These are phyloP conservation scores for Extremus antarcticus DNA, from an alignment of 495 filamentous ascomycete species.

Conservation along the genomic window DNA sequence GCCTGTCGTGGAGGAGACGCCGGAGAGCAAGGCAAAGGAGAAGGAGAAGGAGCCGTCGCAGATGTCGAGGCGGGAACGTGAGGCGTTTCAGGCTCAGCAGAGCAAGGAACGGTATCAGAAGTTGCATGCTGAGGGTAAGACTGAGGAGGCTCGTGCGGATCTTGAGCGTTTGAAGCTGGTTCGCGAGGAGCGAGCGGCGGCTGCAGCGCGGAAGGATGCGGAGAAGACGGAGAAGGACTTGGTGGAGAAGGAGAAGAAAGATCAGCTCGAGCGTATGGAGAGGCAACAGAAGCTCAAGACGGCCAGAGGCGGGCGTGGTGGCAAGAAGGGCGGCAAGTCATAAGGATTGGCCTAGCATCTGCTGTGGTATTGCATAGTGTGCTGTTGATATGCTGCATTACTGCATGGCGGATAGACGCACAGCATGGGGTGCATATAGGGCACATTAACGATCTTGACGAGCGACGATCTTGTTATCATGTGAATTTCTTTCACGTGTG, in stretches of 20 bases:
- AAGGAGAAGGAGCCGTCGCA: constrained; percentile 38
- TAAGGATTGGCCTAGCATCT: background rate
- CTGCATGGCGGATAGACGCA: background rate
- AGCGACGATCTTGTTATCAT: background rate
- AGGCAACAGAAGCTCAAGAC: constrained; percentile 28
- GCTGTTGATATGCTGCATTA: background rate
- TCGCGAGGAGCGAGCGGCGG: constrained; percentile 74
- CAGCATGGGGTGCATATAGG: constrained; percentile 2
- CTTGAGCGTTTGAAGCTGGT: constrained; percentile 71
- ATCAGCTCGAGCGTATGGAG: constrained; percentile 29
- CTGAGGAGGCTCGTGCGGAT: constrained; percentile 91
- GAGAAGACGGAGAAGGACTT: constrained; percentile 35
- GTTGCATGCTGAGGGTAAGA: constrained; percentile 91
- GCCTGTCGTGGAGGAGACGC: constrained; percentile 17
- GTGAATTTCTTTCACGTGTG: background rate
- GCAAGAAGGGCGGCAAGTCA: constrained; percentile 25
- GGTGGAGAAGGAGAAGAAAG: constrained; percentile 31
- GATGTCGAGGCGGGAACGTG: constrained; percentile 71
- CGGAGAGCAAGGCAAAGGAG: constrained; percentile 16
- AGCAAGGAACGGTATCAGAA: constrained; percentile 87
- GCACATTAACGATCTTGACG: background rate
- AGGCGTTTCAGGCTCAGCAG: constrained; percentile 77
- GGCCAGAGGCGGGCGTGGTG: constrained; percentile 20
- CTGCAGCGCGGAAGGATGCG: constrained; percentile 66
- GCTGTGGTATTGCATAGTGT: background rate